These are phyloP conservation scores for Colletotrichum limetticola DNA, from an alignment of 2,329 filamentous ascomycete species.

Conservation along the genomic window DNA sequence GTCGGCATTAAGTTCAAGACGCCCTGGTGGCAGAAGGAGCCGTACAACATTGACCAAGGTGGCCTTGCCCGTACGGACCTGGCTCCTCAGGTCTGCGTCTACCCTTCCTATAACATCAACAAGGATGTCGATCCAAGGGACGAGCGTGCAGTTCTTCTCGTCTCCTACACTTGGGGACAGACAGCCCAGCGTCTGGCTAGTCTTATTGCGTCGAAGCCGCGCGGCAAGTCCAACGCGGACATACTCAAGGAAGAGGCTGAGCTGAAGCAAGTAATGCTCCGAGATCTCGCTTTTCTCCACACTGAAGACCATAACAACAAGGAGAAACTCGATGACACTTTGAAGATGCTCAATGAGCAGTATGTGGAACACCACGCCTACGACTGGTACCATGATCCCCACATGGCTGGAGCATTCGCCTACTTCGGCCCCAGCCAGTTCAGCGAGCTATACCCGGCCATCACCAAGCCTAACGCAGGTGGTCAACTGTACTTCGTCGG, in stretches of 20 bases:
- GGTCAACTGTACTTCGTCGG: constrained; percentile 47
- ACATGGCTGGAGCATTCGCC: constrained; percentile 50
- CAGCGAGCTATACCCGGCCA: constrained; percentile 44
- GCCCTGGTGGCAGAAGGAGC: constrained; percentile 43
- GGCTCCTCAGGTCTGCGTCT: constrained; percentile 40
- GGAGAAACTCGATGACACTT: neutral
- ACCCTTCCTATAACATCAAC: constrained; percentile 45
- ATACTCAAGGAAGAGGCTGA: no score
- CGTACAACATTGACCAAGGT: neutral
- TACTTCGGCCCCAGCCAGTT: constrained; percentile 53
- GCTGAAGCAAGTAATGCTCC: no score
- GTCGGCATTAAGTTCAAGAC: constrained; percentile 48
- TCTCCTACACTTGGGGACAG: constrained; percentile 46
- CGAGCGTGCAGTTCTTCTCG: constrained; percentile 43
- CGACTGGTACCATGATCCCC: constrained; percentile 49
- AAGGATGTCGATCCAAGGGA: constrained; percentile 27
- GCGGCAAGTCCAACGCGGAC: neutral
- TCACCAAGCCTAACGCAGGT: constrained; percentile 41
- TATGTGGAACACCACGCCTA: constrained; percentile 44
- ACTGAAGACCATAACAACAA: neutral
- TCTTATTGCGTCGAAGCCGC: constrained; percentile 1
- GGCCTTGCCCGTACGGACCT: constrained; percentile 40
- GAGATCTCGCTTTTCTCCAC: no score
- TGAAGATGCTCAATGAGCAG: neutral
- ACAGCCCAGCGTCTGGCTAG: constrained; percentile 44